These are phyloP conservation scores for Hypoxylon lenormandii DNA, from an alignment of 495 filamentous ascomycete species.

Conservation along the genomic window DNA sequence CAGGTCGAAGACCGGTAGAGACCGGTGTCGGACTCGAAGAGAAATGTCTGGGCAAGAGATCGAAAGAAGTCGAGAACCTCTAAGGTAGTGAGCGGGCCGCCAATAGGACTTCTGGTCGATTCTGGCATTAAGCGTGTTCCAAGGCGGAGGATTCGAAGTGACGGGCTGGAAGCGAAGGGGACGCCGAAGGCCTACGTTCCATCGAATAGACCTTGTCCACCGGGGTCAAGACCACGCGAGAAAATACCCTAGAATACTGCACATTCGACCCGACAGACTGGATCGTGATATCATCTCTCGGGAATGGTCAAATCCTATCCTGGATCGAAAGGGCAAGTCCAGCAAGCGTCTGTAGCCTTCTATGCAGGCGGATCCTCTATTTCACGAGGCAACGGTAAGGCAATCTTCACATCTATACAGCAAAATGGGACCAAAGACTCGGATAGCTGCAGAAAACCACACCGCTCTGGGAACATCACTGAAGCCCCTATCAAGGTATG, in stretches of 20 bases:
- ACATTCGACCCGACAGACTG: constrained; percentile 33
- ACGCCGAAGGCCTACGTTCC: constrained; percentile 27
- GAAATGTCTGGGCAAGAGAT: constrained; percentile 10
- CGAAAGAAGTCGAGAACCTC: constrained; percentile 10
- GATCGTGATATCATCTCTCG: constrained; percentile 42
- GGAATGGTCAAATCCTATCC: constrained; percentile 23
- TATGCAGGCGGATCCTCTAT: constrained; percentile 27
- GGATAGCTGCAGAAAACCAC: constrained; percentile 20
- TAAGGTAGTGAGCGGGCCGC: not conserved
- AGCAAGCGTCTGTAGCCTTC: constrained; percentile 5
- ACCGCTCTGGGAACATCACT: constrained; percentile 17
- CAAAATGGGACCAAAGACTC: constrained; percentile 16
- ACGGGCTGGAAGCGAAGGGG: constrained; percentile 34
- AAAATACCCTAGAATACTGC: constrained; percentile 19
- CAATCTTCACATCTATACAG: constrained; percentile 24
- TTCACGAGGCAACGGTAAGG: constrained; percentile 23
- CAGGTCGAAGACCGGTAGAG: constrained; percentile 13
- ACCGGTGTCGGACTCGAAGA: constrained; percentile 6
- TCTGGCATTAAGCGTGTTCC: constrained; percentile 8
- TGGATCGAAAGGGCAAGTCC: constrained; percentile 31
- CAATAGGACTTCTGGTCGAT: constrained; percentile 11
- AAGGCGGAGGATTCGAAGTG: constrained; percentile 13
- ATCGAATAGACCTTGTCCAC: constrained; percentile 14
- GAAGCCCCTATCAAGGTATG: constrained; percentile 10
- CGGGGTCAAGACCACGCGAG: constrained; percentile 10